phyloP scores from a whole-genome alignment of 2,329 filamentous ascomycete genomes.

The Aspergillus sergii region DNA sequence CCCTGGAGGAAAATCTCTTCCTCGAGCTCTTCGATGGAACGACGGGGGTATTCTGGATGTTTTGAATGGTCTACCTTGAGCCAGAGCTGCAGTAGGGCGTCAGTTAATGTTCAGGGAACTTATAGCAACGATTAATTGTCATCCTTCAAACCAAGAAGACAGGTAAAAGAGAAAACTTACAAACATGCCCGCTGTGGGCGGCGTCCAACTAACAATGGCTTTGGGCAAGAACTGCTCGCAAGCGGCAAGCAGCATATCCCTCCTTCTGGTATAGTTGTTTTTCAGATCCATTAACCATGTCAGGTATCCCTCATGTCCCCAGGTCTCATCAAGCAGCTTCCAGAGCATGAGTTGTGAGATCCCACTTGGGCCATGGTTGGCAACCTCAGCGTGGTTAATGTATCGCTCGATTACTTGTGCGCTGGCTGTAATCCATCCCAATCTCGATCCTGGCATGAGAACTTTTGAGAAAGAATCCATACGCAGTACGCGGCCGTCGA shows the following conservation, averaged over 20 bases:
- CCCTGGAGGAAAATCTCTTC: background rate
- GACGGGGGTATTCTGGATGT: background rate
- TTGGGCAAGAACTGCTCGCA: constrained; percentile 74
- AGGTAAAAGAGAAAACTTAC: background rate
- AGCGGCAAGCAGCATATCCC: constrained; percentile 72
- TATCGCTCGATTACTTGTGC: constrained; percentile 77
- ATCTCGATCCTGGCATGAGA: constrained; percentile 71
- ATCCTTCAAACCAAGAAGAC: background rate
- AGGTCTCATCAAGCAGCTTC: constrained; percentile 82
- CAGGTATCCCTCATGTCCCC: constrained; percentile 83
- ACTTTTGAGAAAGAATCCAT: constrained; percentile 88
- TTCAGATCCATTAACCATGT: constrained; percentile 78
- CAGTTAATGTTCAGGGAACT: background rate
- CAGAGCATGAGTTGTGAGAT: constrained; percentile 76
- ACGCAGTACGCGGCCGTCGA: constrained; percentile 78
- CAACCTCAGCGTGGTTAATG: constrained; percentile 74
- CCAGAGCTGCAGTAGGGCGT: background rate
- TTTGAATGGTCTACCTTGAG: background rate
- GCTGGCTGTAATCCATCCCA: constrained; percentile 82
- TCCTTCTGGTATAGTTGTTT: constrained; percentile 70
- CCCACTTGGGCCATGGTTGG: constrained; percentile 76
- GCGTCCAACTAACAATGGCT: constrained; percentile 73
- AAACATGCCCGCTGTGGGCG: constrained; percentile 67
- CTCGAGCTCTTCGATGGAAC: background rate
- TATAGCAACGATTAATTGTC: background rate